Conservation (phyloP, 805 yeast species). For the Ogataea trehalophila region DNA sequence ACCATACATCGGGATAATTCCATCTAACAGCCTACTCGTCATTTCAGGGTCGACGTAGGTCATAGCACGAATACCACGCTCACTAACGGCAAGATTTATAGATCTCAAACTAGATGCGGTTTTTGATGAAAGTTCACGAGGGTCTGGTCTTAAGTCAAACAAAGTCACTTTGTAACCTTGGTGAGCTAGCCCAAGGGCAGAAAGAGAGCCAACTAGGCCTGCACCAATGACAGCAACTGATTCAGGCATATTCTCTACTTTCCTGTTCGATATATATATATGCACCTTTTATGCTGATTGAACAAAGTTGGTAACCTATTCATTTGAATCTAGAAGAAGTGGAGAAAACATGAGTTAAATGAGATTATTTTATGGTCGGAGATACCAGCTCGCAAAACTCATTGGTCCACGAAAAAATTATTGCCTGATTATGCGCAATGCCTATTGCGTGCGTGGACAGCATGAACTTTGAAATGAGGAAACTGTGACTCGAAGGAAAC, state of each 20-base stretch:
- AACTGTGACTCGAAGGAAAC: too few relatives aligned
- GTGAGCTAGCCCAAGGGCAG: slow-evolving; percentile 74
- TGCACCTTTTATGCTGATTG: too few relatives aligned
- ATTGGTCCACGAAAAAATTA: too few relatives aligned
- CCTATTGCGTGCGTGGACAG: too few relatives aligned
- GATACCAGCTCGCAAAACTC: too few relatives aligned
- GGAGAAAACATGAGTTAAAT: too few relatives aligned
- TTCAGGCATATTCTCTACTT: slow-evolving; percentile 15
- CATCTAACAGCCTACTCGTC: slow-evolving; percentile 49
- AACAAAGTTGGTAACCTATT: too few relatives aligned
- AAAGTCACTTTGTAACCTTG: slow-evolving; percentile 69
- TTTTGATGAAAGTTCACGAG: slow-evolving; percentile 32
- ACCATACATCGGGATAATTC: slow-evolving; percentile 81
- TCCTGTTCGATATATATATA: too few relatives aligned
- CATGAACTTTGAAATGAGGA: too few relatives aligned
- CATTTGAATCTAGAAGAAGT: too few relatives aligned
- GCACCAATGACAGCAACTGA: slow-evolving; percentile 73
- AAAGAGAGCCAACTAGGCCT: slow-evolving; percentile 82
- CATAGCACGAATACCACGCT: slow-evolving; percentile 74
- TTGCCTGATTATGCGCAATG: too few relatives aligned
- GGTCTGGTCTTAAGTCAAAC: slow-evolving; percentile 70
- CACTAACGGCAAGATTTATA: slow-evolving; percentile 84
- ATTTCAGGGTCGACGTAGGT: slow-evolving; percentile 54
- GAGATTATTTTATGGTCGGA: too few relatives aligned
- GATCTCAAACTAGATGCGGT: slow-evolving; percentile 43